phyloP scores from a whole-genome alignment of 139 green algal genomes.

The Coelastrella sp. region DNA sequence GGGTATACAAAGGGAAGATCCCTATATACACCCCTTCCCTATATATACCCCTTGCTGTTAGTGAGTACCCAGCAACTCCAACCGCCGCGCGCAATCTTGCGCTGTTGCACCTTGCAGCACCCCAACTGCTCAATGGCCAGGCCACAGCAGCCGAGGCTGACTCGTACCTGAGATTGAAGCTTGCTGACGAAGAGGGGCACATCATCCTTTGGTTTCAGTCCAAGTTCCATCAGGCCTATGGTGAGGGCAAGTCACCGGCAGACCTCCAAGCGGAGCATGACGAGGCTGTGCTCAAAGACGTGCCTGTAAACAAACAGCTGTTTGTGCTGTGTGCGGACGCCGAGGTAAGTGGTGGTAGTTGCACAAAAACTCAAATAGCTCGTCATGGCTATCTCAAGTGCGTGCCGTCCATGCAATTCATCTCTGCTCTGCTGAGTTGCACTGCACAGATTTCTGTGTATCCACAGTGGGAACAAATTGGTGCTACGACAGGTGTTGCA shows the following conservation, averaged over 20 bases:
- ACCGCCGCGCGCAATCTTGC: background rate
- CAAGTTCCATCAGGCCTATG: background rate
- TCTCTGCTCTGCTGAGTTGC: background rate
- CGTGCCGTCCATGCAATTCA: background rate
- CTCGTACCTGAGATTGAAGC: too few species aligned
- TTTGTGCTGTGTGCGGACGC: background rate
- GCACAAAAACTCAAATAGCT: background rate
- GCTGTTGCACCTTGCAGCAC: background rate
- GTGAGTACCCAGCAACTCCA: background rate
- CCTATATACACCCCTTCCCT: too few species aligned
- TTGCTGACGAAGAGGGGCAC: background rate
- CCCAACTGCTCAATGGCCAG: background rate
- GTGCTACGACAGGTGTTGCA: background rate
- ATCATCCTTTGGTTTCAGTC: background rate
- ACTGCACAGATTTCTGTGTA: background rate
- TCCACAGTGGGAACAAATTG: background rate
- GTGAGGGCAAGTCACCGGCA: background rate
- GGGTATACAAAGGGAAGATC: too few species aligned
- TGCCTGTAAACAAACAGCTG: background rate
- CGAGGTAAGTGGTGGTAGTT: background rate
- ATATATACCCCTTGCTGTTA: too few species aligned
- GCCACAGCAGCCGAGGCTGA: background rate
- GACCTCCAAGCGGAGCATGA: background rate
- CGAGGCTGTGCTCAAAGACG: background rate
- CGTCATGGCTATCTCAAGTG: background rate